These are phyloP conservation scores for Pleurozium schreberi DNA, from an alignment of 225 moss, liverwort and hornwort genomes.

Conservation along the genomic window DNA sequence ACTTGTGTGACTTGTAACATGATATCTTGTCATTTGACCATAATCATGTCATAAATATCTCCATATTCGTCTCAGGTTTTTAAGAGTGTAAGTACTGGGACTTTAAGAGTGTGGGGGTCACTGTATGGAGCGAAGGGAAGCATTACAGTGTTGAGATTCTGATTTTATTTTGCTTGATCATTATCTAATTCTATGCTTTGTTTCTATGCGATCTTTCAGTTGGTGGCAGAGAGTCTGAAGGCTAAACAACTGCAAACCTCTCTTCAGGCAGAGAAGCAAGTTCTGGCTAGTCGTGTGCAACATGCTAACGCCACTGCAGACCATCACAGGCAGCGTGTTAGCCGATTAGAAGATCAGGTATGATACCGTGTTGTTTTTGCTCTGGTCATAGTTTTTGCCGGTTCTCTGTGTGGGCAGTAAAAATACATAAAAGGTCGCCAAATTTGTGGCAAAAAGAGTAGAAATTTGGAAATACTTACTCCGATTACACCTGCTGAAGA, in stretches of 20 bases:
- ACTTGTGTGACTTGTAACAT: not conserved
- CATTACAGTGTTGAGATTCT: not conserved
- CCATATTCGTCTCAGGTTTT: not conserved
- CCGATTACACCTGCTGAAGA: not conserved
- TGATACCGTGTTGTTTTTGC: not conserved
- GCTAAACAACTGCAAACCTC: constrained; percentile 82
- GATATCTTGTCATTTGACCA: not conserved
- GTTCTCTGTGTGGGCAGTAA: not conserved
- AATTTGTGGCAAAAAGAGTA: not conserved
- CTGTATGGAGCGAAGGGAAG: not conserved
- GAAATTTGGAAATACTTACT: not conserved
- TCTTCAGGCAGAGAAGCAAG: constrained; percentile 81
- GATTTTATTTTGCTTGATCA: not conserved
- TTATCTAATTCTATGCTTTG: not conserved
- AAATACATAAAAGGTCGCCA: not conserved
- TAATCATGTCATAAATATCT: not conserved
- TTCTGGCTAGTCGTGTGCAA: constrained; percentile 78
- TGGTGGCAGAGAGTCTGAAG: constrained; percentile 97
- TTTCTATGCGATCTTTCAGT: constrained; percentile 25
- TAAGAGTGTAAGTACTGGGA: not conserved
- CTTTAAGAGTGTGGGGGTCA: not conserved
- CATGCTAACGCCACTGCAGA: constrained; percentile 72
- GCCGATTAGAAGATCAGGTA: constrained; percentile 95
- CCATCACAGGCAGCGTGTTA: constrained; percentile 69
- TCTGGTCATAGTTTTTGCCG: not conserved